Percentiles rank a stretch among this genome's conserved stretches.
Conservation (phyloP, 2,329 filamentous ascomycete species). For the Pseudogymnoascus sp. region DNA sequence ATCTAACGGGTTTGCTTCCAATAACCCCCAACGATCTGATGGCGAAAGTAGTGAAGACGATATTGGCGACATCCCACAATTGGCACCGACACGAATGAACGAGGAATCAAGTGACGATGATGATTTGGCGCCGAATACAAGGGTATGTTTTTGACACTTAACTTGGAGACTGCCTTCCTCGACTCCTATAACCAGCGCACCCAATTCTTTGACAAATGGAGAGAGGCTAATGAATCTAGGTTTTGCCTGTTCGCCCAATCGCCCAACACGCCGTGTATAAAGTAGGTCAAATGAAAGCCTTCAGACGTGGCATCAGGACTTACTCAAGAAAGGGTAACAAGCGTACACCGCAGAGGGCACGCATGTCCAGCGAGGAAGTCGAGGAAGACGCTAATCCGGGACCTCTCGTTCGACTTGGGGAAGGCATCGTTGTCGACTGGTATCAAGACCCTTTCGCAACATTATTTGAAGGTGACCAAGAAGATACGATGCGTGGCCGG, state of each 20-base stretch:
- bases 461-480: conserved; percentile 52
- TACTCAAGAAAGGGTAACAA: conserved; percentile 35
- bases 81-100: conserved; percentile 47
- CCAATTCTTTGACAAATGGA: neutral
- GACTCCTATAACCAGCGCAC: neutral
- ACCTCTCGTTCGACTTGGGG: conserved; percentile 70
- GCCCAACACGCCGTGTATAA: conserved; percentile 22
- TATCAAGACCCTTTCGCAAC: conserved; percentile 60
- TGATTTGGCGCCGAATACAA: conserved; percentile 17
- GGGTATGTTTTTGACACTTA: conserved; percentile 21
- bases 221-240: conserved; percentile 19
- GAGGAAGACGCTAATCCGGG: conserved; percentile 40
- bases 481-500: conserved; percentile 51
- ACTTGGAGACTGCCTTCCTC: neutral
- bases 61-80: conserved; percentile 20
- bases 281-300: conserved; percentile 30
- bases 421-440: conserved; percentile 88
- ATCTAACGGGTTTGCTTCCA: conserved; percentile 34
- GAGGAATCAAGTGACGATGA: conserved; percentile 53
- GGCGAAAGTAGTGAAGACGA: conserved; percentile 45
- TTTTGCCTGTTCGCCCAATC: conserved; percentile 29
- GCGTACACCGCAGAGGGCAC: conserved; percentile 15
- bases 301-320: conserved; percentile 29
- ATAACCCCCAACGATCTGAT: conserved; percentile 43
- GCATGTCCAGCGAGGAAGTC: conserved; percentile 15